Evolutionary conservation across 371 early-diverging fungal genomes (phyloP).

Genomic region (Amoeboradix gromovi): DNA sequence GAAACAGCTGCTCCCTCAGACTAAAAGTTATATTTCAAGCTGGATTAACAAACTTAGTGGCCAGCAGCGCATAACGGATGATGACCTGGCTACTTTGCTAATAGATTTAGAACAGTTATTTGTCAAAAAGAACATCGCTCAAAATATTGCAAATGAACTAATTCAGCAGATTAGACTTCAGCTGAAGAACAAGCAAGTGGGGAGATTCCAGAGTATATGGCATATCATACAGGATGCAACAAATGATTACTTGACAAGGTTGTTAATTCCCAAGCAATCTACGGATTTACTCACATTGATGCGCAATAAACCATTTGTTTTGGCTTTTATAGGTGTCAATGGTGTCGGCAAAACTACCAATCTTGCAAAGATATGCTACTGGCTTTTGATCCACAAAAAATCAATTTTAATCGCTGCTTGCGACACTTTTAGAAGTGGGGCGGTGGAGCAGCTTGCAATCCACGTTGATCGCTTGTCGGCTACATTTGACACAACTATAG

Average conservation of each 20-base stretch:
- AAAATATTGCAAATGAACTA: conserved; percentile 53
- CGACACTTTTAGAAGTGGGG: conserved; percentile 97
- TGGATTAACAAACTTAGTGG: conserved; percentile 35
- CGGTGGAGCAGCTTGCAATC: conserved; percentile 88
- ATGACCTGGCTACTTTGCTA: conserved; percentile 35
- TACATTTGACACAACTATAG: conserved; percentile 41
- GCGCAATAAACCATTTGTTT: conserved; percentile 46
- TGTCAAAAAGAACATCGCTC: conserved; percentile 72
- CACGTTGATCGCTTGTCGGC: conserved; percentile 65
- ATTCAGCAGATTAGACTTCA: conserved; percentile 43
- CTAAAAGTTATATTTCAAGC: too few species aligned
- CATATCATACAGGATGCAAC: conserved; percentile 40
- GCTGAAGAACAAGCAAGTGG: conserved; percentile 42
- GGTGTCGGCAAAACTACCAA: conserved; percentile 97
- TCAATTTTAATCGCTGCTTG: conserved; percentile 91
- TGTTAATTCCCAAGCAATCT: conserved; percentile 70
- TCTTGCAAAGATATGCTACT: conserved; percentile 85
- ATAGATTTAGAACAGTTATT: conserved; percentile 61
- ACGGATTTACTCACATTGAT: conserved; percentile 84
- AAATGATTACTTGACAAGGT: conserved; percentile 44
- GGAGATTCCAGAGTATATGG: conserved; percentile 12
- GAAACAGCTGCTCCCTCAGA: too few species aligned
- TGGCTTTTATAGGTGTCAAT: conserved; percentile 94
- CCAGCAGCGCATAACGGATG: conserved; percentile 25
- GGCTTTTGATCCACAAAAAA: conserved; percentile 76